Conservation (phyloP, 306 rosid species). For the Quercus robur region DNA sequence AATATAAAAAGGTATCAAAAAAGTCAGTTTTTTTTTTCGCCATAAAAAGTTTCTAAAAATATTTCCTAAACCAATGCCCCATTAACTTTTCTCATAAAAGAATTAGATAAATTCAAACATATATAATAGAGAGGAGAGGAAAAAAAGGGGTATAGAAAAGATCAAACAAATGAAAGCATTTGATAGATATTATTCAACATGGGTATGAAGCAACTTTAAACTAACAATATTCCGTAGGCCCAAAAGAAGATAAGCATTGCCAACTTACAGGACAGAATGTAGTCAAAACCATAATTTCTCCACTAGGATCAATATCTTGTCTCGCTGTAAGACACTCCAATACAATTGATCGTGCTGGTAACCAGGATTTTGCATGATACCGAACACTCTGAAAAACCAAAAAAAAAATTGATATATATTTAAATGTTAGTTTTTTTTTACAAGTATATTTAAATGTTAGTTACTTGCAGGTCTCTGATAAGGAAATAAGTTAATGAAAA, state of each 20-base stretch:
- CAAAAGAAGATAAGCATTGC: neutral
- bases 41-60: no score
- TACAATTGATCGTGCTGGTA: constrained; percentile 96
- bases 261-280: constrained; percentile 89
- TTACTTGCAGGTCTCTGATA: neutral
- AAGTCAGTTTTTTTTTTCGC: no score
- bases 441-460: no score
- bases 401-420: constrained; percentile 6
- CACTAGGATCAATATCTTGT: constrained; percentile 69
- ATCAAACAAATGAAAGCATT: neutral
- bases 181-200: neutral
- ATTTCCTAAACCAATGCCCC: no score
- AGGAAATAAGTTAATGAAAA: neutral
- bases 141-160: neutral
- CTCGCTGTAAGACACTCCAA: constrained; percentile 70
- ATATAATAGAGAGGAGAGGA: neutral
- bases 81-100: no score
- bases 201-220: neutral
- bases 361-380: constrained; percentile 82
- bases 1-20: no score
- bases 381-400: constrained; percentile 56
- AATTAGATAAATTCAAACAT: neutral
- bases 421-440: no score
- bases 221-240: no score
- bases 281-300: constrained; percentile 81